Base-by-base conservation (phyloP, 2,329 filamentous ascomycete genomes). In the Monilinia vaccinii-corymbosi region DNA sequence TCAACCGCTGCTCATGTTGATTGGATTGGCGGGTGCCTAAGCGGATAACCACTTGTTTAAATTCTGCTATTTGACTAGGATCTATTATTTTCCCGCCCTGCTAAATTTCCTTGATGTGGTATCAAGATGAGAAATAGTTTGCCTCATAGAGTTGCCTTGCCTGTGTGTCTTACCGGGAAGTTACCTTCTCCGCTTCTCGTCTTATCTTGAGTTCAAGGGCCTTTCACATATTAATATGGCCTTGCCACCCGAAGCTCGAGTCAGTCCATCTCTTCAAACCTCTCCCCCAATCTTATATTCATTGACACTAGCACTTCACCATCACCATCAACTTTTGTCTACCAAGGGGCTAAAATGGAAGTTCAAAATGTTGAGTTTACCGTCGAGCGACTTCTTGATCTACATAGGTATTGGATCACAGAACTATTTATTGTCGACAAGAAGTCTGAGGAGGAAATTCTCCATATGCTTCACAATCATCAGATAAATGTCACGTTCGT, bases 381-480 rank as follows among this genome's bases (percentile, higher is more conserved):
- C 10, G 34, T 62, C 32, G 51, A 62, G 28, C 45, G 57, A 25
- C 36, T 62, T n/a, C 16, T 62, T 11, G 42, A 50, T 7, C 10
- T 62, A 23, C 61, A 62, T 45, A 45, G 58, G 34, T 47, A 52
- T 28, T 62, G 61, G 61, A 62, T 62, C 32, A 56, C 42, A 18
- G 53, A 51, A 47, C 58, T 60, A 7, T 56, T 51, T 38, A 42
- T 53, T 25, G 21, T 42, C 13, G 51, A 62, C 25, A 38, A 48
- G 21, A 62, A 57, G 18, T 56, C 58, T 2, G 61, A 62, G 36
- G 51, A 49, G 25, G 61, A 62, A 32, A 62, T 62, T 14, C 51
- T 62, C 23, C 42, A 49, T 8, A n/a, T 62, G 14, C 36, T 62
- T 28, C 50, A 61, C 28, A 51, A 38, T 36, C 57, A 46, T n/a